Percentiles rank a stretch among this genome's conserved stretches.
Conservation (phyloP, 2,329 filamentous ascomycete species). For the Cladosporium phlei region DNA sequence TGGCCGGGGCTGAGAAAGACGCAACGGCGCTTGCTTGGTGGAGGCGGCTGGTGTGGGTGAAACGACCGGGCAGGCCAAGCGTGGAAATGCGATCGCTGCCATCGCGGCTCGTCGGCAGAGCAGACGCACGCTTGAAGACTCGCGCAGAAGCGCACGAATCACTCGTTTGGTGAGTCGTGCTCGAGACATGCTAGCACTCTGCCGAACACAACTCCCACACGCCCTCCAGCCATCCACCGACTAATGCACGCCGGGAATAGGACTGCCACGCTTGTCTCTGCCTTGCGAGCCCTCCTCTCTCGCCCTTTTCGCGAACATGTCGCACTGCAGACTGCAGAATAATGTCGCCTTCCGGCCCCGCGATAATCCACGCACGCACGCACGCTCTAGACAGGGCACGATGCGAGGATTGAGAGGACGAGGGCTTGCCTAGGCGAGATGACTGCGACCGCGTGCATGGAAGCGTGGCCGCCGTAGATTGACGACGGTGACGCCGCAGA, state of each 20-base stretch:
- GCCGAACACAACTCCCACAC: too few species aligned
- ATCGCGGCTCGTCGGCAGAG: constrained; percentile 3
- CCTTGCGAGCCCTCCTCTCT: too few species aligned
- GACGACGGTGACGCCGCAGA: neutral
- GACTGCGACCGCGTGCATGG: neutral
- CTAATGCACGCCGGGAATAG: too few species aligned
- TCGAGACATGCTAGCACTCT: neutral
- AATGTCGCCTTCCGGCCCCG: too few species aligned
- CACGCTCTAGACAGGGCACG: too few species aligned
- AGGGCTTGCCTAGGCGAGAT: constrained; percentile 12
- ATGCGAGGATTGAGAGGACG: neutral
- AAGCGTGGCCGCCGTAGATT: constrained; percentile 6
- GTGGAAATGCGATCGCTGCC: constrained; percentile 6
- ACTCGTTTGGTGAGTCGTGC: constrained; percentile 3
- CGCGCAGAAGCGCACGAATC: constrained; percentile 8
- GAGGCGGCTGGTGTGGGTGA: constrained; percentile 7
- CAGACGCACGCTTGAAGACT: constrained; percentile 2
- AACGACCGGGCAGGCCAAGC: constrained; percentile 11
- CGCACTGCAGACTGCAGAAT: too few species aligned
- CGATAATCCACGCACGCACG: too few species aligned
- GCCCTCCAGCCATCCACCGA: too few species aligned
- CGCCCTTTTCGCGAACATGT: too few species aligned
- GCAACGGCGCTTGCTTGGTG: constrained; percentile 10
- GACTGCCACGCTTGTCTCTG: too few species aligned
- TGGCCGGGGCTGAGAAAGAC: constrained; percentile 3